Conservation (phyloP, 495 filamentous ascomycete genomes). For the Aspergillus taichungensis region DNA sequence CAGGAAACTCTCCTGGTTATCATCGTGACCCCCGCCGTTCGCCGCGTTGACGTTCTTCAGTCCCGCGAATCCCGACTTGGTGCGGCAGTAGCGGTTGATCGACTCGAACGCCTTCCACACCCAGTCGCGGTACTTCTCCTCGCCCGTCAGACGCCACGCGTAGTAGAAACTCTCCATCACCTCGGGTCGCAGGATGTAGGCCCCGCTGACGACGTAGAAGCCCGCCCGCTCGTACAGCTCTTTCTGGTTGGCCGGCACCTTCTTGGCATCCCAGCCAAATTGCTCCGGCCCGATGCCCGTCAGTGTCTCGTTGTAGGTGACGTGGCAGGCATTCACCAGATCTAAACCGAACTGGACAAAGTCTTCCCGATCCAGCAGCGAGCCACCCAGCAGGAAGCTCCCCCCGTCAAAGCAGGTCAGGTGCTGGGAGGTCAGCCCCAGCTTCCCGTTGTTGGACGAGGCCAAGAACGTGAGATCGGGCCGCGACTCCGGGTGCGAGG, state of each 20-base stretch:
- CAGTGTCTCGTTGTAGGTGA: conserved; percentile 58
- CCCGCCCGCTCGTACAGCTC: conserved; percentile 57
- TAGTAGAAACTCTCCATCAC: conserved; percentile 87
- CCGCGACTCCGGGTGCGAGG: conserved; percentile 58
- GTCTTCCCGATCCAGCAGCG: conserved; percentile 50
- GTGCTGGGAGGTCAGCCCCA: conserved; percentile 49
- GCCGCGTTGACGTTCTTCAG: conserved; percentile 56
- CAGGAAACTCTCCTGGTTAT: conserved; percentile 83
- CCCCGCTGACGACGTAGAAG: conserved; percentile 58
- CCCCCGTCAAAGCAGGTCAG: conserved; percentile 80
- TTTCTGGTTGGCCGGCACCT: conserved; percentile 37
- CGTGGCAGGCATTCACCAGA: conserved; percentile 65
- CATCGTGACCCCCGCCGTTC: conserved; percentile 51
- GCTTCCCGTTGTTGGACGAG: conserved; percentile 46
- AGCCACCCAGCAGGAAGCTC: conserved; percentile 79
- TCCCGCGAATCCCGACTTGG: conserved; percentile 57
- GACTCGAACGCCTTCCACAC: conserved; percentile 72
- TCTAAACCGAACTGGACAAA: conserved; percentile 68
- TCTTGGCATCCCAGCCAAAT: conserved; percentile 58
- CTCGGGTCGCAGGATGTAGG: conserved; percentile 73
- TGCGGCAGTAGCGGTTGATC: conserved; percentile 57
- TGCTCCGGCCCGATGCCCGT: conserved; percentile 74
- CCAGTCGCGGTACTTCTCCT: conserved; percentile 67
- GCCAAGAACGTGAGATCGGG: conserved; percentile 72
- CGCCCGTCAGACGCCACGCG: conserved; percentile 68